Conservation (phyloP, 1,284 basidiomycete genomes). For the Coniferiporia sulphurascens region DNA sequence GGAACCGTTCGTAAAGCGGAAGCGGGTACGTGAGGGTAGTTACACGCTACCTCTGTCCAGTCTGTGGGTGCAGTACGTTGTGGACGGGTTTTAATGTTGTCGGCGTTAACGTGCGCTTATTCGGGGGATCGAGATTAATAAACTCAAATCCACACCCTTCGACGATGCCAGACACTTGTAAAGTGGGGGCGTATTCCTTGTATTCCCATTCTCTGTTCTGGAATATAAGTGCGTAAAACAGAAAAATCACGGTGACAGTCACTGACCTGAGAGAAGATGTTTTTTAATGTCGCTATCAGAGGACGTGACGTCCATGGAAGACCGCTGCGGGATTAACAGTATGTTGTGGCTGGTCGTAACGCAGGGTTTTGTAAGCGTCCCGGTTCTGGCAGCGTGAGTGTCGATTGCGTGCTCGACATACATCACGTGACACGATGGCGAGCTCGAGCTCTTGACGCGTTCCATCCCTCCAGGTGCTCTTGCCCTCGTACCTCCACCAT, state of each 20-base stretch:
- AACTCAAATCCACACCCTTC: not conserved
- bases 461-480: not conserved
- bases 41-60: constrained; percentile 8
- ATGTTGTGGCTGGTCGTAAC: not conserved
- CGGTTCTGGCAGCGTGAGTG: not conserved
- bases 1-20: not conserved
- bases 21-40: not conserved
- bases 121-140: constrained; percentile 13
- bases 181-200: too few species aligned
- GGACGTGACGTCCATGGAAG: too few species aligned
- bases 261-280: not conserved
- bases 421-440: not conserved
- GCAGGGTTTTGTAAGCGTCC: not conserved
- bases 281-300: too few species aligned
- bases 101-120: constrained; percentile 1
- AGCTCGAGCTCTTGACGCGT: not conserved
- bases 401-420: constrained; percentile 1
- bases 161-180: not conserved
- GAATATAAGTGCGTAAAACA: too few species aligned
- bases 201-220: too few species aligned
- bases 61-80: not conserved
- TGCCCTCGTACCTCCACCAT: not conserved
- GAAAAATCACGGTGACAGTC: too few species aligned
- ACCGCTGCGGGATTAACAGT: too few species aligned
- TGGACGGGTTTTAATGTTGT: not conserved